Evolutionary conservation across 306 rosid genomes (phyloP), one percentile per base, ranked within the genome.

Genomic region (Malus sylvestris): DNA sequence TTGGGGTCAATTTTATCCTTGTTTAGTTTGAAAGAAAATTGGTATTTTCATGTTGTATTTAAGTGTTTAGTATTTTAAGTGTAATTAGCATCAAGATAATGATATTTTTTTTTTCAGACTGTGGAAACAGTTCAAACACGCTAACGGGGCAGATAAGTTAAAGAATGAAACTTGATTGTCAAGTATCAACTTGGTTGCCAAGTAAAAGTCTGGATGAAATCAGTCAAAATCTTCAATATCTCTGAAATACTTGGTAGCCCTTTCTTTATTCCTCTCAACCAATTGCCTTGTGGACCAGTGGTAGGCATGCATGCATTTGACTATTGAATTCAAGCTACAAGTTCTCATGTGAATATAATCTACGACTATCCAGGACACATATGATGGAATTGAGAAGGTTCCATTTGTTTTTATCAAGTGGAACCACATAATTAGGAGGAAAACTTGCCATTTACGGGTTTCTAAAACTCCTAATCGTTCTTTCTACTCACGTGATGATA

Each of bases 101-200:
- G 66, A 27, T 2, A 35, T 6, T 70, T 6, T 70, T 62, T 65
- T 63, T 32, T 23, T 55, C 13, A 55, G 27, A 65, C 23, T 5
- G 23, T 20, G 19, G 60, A 79, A 60, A 20, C 73, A 64, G 72
- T 42, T 66, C 13, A 49, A 55, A 71, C 65, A 71, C 51, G 75
- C 32, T 11, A 71, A 25, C 19, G 19, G 19, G 12, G 46, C 59
- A 11, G 4, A 71, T 25, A 49, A 49, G 71, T 30, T 8, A 72
- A 64, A 30, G 38, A 3, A 61, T 12, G 25, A 55, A 79, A 72
- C 27, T 75, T 79, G 78, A 27, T 67, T 64, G 8, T 27, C 68
- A 58, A 73, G 64, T 29, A 20, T 10, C 40, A 71, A 23, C 30
- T 6, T 23, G 14, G 35, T 61, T 61, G 67, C 35, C 1, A 61